Conservation (phyloP, 345 rosid genomes). For the Odontarrhena argentea region DNA sequence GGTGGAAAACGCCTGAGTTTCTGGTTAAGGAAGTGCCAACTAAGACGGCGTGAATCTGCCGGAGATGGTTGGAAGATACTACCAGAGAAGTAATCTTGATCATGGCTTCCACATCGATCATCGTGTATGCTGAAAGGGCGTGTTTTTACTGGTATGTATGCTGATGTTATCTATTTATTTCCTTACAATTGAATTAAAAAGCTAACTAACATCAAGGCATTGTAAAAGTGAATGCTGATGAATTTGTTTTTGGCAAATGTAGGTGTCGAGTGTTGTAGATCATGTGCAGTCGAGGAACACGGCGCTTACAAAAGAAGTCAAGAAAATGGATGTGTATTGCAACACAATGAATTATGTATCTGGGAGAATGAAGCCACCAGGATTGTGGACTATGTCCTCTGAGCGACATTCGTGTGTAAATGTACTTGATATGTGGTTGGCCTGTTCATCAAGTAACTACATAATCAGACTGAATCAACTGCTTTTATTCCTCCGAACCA, state of each 20-base stretch:
- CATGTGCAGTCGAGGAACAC: slow-evolving; percentile 87
- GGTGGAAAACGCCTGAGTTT: slow-evolving; percentile 52
- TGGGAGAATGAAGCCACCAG: too few relatives aligned
- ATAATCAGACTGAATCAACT: too few relatives aligned
- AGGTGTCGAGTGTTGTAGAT: slow-evolving; percentile 92
- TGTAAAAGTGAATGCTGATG: not conserved
- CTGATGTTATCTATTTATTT: too few relatives aligned
- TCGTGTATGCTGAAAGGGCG: too few relatives aligned
- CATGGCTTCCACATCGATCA: too few relatives aligned
- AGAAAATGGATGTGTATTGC: slow-evolving; percentile 97
- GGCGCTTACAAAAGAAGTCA: slow-evolving; percentile 72
- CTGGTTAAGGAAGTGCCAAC: slow-evolving; percentile 51
- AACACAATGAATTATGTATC: slow-evolving; percentile 2
- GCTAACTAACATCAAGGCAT: not conserved
- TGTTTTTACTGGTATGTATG: too few relatives aligned
- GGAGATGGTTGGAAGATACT: slow-evolving; percentile 60
- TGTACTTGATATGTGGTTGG: too few relatives aligned
- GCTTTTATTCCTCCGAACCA: too few relatives aligned
- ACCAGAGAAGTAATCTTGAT: slow-evolving; percentile 47
- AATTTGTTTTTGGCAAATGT: not conserved
- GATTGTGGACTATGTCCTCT: too few relatives aligned
- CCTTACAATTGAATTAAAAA: too few relatives aligned
- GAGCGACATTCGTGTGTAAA: too few relatives aligned
- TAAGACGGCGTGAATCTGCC: slow-evolving; percentile 69
- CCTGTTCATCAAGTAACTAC: too few relatives aligned